These are phyloP conservation scores for Thalassiosira mediterranea DNA, from an alignment of 352 stramenopile species.

Conservation along the genomic window DNA sequence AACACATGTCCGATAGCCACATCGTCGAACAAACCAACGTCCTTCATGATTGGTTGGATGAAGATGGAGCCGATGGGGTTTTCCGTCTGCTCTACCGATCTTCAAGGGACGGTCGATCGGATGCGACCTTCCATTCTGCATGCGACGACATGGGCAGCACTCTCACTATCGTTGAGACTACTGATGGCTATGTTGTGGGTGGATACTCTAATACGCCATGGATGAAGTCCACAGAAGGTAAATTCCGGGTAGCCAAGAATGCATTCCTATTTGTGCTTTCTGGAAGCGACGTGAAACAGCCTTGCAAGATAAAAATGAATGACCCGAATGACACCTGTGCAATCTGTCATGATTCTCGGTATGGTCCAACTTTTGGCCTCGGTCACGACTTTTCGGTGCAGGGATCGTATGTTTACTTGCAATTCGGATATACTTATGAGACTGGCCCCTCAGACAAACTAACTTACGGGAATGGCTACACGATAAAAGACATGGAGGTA, in stretches of 20 bases:
- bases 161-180: slow-evolving; percentile 16
- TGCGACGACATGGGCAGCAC: not conserved
- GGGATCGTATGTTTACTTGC: slow-evolving; percentile 7
- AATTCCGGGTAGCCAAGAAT: slow-evolving; percentile 8
- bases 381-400: slow-evolving; percentile 1
- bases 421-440: slow-evolving; percentile 2
- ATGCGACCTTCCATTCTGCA: not conserved
- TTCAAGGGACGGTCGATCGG: not conserved
- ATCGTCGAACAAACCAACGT: not conserved
- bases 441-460: not conserved
- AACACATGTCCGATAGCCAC: not conserved
- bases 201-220: slow-evolving; percentile 17
- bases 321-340: not conserved
- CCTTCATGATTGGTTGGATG: slow-evolving; percentile 11
- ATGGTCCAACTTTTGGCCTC: not conserved
- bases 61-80: slow-evolving; percentile 7
- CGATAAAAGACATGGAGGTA: slow-evolving; percentile 18
- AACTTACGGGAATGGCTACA: no score
- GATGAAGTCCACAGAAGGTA: no score
- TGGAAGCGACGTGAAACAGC: no score
- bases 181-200: slow-evolving; percentile 4
- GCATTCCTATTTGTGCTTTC: slow-evolving; percentile 31
- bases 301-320: not conserved
- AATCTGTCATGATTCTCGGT: not conserved
- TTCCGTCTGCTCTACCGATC: not conserved